Percentiles rank a stretch among this genome's conserved stretches.
Evolutionary conservation across 78 protist species (phyloP).

Genomic region (Neovahlkampfia damariscottae): DNA sequence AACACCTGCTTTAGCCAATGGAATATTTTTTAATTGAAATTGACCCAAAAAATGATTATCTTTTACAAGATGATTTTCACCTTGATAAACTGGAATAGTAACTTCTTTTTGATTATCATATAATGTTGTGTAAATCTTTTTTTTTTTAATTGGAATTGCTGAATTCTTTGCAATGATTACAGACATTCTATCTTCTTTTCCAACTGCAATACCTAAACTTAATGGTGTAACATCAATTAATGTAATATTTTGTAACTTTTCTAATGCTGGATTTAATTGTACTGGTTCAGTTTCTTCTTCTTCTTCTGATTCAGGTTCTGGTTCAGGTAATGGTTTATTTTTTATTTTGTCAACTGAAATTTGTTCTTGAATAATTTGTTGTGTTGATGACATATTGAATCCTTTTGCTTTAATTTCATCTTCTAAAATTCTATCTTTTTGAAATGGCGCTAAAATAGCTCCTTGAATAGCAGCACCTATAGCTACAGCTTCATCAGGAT

Average conservation of each 20-base stretch:
- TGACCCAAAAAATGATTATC: conserved; percentile 88
- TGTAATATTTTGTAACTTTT: too few relatives aligned
- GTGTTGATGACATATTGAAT: too few relatives aligned
- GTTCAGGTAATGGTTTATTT: too few relatives aligned
- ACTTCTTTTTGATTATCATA: conserved; percentile 96
- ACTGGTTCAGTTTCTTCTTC: too few relatives aligned
- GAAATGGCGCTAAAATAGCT: conserved; percentile 74
- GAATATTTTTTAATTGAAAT: conserved; percentile 79
- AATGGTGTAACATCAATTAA: conserved; percentile 93
- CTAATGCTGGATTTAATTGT: conserved; percentile 44
- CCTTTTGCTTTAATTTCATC: too few relatives aligned
- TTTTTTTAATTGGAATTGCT: neutral
- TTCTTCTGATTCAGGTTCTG: too few relatives aligned
- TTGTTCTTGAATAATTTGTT: too few relatives aligned
- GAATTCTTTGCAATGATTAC: conserved; percentile 36
- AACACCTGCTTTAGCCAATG: conserved; percentile 83
- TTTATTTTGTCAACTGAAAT: too few relatives aligned
- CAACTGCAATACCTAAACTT: conserved; percentile 40
- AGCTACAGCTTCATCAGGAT: conserved; percentile 99
- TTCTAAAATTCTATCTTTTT: conserved; percentile 57
- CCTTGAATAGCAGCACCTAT: conserved; percentile 99
- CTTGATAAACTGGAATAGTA: conserved; percentile 94
- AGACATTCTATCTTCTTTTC: neutral
- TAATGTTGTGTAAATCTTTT: conserved; percentile 92
- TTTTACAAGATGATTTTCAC: conserved; percentile 94